Percentiles rank a stretch among this genome's conserved stretches.
These are phyloP conservation scores for Amanita exitialis DNA, from an alignment of 768 basidiomycete genomes.

Conservation along the genomic window DNA sequence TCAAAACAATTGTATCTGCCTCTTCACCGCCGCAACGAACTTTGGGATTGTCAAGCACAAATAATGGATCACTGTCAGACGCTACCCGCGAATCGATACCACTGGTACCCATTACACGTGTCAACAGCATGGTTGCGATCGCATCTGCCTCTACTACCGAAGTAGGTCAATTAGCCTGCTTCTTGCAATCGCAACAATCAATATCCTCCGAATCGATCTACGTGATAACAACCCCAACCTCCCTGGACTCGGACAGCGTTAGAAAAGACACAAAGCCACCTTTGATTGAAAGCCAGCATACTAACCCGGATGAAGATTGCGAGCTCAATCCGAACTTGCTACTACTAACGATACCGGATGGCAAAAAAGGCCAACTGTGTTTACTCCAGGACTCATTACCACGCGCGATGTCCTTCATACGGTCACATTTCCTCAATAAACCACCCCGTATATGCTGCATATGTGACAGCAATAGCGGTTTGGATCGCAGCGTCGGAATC, in stretches of 20 bases:
- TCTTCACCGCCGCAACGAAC: not conserved
- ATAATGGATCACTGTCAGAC: not conserved
- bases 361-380: slow-evolving; percentile 1
- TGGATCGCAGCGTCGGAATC: not conserved
- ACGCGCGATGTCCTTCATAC: slow-evolving; percentile 31
- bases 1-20: not conserved
- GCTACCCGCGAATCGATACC: not conserved
- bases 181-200: not conserved
- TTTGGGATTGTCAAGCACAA: not conserved
- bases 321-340: not conserved
- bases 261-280: too few relatives aligned
- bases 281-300: too few relatives aligned
- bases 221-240: not conserved
- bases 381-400: slow-evolving; percentile 25
- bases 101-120: not conserved
- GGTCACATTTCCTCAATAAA: slow-evolving; percentile 20
- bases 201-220: not conserved
- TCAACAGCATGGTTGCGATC: not conserved
- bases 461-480: slow-evolving; percentile 38
- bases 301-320: not conserved
- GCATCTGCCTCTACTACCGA: not conserved
- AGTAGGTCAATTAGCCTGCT: not conserved
- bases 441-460: slow-evolving; percentile 17
- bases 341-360: not conserved
- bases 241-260: not conserved